A percentile compares a stretch with the other conserved stretches of the same genome.
These are phyloP conservation scores for Exophiala aquamarina DNA, from an alignment of 2,329 filamentous ascomycete species.

Conservation along the genomic window DNA sequence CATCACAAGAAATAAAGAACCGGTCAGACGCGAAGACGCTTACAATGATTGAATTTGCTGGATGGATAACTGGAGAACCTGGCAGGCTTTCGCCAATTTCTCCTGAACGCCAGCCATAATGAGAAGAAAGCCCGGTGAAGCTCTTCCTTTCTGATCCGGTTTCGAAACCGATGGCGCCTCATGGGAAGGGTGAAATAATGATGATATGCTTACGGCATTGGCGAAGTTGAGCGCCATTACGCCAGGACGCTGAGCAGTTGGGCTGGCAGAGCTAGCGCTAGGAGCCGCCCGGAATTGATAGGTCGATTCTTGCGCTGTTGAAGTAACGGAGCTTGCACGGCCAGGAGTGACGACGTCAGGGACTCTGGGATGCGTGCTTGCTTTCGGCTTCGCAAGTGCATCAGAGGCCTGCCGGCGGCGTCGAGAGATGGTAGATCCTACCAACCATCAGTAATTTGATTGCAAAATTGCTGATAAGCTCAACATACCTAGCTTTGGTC, in stretches of 20 bases:
- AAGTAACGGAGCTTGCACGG: too few relatives aligned
- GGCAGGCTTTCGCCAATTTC: conserved; percentile 6
- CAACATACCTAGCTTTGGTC: conserved; percentile 21
- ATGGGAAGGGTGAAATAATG: conserved; percentile 7
- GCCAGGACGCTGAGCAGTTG: too few relatives aligned
- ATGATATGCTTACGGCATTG: conserved; percentile 10
- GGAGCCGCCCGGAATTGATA: conserved; percentile 1
- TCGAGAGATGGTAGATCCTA: background rate
- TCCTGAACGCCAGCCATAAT: conserved; percentile 7
- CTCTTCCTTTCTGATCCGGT: background rate
- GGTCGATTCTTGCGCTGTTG: too few relatives aligned
- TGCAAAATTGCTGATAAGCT: background rate
- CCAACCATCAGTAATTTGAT: background rate
- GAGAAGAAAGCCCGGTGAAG: conserved; percentile 6
- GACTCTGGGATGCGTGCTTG: background rate
- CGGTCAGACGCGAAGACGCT: too few relatives aligned
- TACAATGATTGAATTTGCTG: conserved; percentile 7
- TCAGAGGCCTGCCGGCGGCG: too few relatives aligned
- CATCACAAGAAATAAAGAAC: too few relatives aligned
- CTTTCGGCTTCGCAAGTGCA: too few relatives aligned
- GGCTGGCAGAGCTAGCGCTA: too few relatives aligned
- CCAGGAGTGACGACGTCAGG: background rate
- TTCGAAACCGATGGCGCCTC: background rate
- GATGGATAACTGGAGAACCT: conserved; percentile 7
- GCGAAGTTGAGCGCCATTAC: conserved; percentile 15